A percentile compares a stretch with the other conserved stretches of the same genome.
Evolutionary conservation across 108 stramenopile species (phyloP).

Genomic region (Skeletonema tropicum): DNA sequence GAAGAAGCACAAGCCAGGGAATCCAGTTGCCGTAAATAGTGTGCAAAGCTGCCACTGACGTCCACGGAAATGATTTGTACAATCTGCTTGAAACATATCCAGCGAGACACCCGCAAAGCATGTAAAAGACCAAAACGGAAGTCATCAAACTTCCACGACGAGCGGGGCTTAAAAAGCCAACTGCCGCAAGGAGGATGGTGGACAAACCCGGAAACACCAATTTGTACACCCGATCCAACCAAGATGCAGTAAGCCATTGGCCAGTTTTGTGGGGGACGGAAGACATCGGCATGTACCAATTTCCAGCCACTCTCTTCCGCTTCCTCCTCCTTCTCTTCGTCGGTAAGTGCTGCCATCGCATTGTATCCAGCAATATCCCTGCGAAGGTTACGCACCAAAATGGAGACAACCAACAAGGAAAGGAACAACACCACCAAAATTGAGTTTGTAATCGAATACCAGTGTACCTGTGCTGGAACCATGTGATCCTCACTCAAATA

Average conservation of each 20-base stretch:
- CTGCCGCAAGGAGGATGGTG: slow-evolving; percentile 84
- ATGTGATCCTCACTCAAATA: slow-evolving; percentile 92
- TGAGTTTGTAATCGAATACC: slow-evolving; percentile 96
- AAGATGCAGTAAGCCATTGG: slow-evolving; percentile 98
- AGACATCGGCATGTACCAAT: slow-evolving; percentile 99
- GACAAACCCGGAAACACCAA: slow-evolving; percentile 64
- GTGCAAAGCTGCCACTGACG: slow-evolving; percentile 96
- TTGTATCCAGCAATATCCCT: slow-evolving; percentile 97
- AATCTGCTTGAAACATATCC: slow-evolving; percentile 89
- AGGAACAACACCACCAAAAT: slow-evolving; percentile 96
- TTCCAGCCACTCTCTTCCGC: slow-evolving; percentile 96
- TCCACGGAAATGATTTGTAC: slow-evolving; percentile 97
- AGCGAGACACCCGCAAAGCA: slow-evolving; percentile 87
- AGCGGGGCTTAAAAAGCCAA: slow-evolving; percentile 95
- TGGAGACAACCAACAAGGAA: slow-evolving; percentile 90
- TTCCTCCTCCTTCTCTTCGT: slow-evolving; percentile 92
- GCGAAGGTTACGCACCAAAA: slow-evolving; percentile 94
- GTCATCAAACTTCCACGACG: slow-evolving; percentile 94
- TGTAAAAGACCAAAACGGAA: slow-evolving; percentile 88
- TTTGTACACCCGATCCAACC: slow-evolving; percentile 93
- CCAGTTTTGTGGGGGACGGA: slow-evolving; percentile 91
- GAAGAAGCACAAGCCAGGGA: slow-evolving; percentile 89
- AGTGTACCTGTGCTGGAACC: slow-evolving; percentile 96
- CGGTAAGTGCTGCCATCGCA: slow-evolving; percentile 82
- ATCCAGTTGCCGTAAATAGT: slow-evolving; percentile 84